Percentiles rank a stretch among this genome's conserved stretches.
These are phyloP conservation scores for Plasmodium reichenowi DNA, from an alignment of 169 alveolate genomes.

Conservation along the genomic window DNA sequence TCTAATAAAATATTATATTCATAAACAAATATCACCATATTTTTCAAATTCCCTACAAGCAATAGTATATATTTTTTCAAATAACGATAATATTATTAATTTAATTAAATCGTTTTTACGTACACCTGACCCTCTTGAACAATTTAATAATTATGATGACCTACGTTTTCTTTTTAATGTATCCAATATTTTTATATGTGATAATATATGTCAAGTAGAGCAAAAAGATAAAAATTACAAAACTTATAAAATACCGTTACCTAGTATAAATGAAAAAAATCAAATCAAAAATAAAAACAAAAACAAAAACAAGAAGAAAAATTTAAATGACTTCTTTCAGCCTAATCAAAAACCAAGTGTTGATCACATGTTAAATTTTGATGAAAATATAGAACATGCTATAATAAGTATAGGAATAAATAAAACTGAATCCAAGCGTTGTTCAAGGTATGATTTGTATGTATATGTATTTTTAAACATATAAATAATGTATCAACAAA, in stretches of 20 bases:
- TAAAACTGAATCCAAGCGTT: slow-evolving; percentile 13
- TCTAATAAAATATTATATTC: slow-evolving; percentile 50
- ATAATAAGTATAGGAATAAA: slow-evolving; percentile 39
- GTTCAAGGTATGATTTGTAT: slow-evolving; percentile 37
- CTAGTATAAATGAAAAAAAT: not conserved
- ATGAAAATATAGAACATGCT: slow-evolving; percentile 9
- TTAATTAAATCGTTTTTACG: slow-evolving; percentile 35
- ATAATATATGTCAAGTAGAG: slow-evolving; percentile 17
- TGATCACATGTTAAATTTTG: slow-evolving; percentile 22
- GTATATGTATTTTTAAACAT: not conserved
- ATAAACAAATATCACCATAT: slow-evolving; percentile 38
- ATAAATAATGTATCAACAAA: not conserved
- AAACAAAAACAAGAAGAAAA: not conserved
- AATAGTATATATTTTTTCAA: slow-evolving; percentile 30
- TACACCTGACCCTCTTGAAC: slow-evolving; percentile 6
- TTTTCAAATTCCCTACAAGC: slow-evolving; percentile 56
- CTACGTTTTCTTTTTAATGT: slow-evolving; percentile 72
- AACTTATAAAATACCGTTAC: slow-evolving; percentile 51
- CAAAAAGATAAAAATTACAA: slow-evolving; percentile 24
- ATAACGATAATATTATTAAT: slow-evolving; percentile 7
- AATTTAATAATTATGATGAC: slow-evolving; percentile 65
- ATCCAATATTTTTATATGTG: slow-evolving; percentile 48
- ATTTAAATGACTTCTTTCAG: slow-evolving; percentile 21
- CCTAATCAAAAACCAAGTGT: not conserved
- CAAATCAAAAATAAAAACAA: not conserved